phyloP scores from a whole-genome alignment of 352 stramenopile genomes.

The Pythium utonaiense region DNA sequence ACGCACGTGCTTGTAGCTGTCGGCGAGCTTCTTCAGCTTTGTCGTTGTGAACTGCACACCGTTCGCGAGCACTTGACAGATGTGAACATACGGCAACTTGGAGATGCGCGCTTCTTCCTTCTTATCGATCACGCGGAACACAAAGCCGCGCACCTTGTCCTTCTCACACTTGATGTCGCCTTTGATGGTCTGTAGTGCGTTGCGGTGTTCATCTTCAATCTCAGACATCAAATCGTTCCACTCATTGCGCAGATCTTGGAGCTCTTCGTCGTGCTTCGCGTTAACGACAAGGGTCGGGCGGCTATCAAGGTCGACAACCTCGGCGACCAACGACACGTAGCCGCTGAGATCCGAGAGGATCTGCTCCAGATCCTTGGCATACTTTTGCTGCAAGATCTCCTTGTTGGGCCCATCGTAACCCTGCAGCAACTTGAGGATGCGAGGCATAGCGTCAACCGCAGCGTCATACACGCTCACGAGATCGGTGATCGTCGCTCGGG shows the following conservation, averaged over 20 bases:
- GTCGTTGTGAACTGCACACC: slow-evolving; percentile 97
- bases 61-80: slow-evolving; percentile 95
- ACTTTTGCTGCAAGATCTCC: slow-evolving; percentile 45
- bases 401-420: slow-evolving; percentile 38
- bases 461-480: slow-evolving; percentile 84
- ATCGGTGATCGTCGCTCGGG: slow-evolving; percentile 69
- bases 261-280: slow-evolving; percentile 78
- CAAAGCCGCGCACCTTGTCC: slow-evolving; percentile 87
- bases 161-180: slow-evolving; percentile 91
- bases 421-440: slow-evolving; percentile 52
- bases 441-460: slow-evolving; percentile 61
- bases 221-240: slow-evolving; percentile 67
- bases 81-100: slow-evolving; percentile 83
- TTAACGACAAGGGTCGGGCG: slow-evolving; percentile 78
- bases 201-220: slow-evolving; percentile 83
- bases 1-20: slow-evolving; percentile 81
- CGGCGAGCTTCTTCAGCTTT: slow-evolving; percentile 83
- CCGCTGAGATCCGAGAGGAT: slow-evolving; percentile 58
- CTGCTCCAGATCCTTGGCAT: slow-evolving; percentile 45
- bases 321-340: slow-evolving; percentile 69
- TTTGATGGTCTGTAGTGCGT: slow-evolving; percentile 57
- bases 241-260: slow-evolving; percentile 67
- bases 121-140: slow-evolving; percentile 93
- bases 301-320: slow-evolving; percentile 83
- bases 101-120: slow-evolving; percentile 92